These are phyloP conservation scores for Climacium dendroides DNA, from an alignment of 225 moss, liverwort and hornwort genomes.

Conservation along the genomic window DNA sequence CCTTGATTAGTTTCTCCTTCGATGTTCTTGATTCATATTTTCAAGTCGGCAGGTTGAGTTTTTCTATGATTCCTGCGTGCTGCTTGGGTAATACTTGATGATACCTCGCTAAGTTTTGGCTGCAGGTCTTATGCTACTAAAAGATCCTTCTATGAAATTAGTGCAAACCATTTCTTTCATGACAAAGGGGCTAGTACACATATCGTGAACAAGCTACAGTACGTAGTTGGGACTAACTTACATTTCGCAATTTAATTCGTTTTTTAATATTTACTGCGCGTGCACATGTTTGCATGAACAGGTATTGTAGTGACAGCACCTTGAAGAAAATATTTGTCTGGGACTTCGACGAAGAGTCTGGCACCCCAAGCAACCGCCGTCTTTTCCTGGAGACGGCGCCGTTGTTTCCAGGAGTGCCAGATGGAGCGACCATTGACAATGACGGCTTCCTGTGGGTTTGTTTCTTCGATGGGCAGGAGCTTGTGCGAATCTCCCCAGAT, in stretches of 20 bases:
- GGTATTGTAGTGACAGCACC: slow-evolving; percentile 74
- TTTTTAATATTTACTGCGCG: too few species aligned
- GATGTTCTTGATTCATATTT: neutral
- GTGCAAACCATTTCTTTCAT: neutral
- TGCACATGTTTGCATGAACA: neutral
- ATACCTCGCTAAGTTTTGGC: neutral
- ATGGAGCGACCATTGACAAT: slow-evolving; percentile 72
- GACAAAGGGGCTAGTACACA: neutral
- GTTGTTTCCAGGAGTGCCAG: slow-evolving; percentile 54
- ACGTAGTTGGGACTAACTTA: neutral
- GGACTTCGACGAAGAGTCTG: slow-evolving; percentile 75
- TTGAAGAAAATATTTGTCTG: slow-evolving; percentile 75
- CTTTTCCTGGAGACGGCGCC: slow-evolving; percentile 56
- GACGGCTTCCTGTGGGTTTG: slow-evolving; percentile 83
- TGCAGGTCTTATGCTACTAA: too few species aligned
- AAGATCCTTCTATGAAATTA: neutral
- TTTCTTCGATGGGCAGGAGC: slow-evolving; percentile 67
- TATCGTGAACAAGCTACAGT: neutral
- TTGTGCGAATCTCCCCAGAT: slow-evolving; percentile 49
- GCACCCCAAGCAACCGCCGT: slow-evolving; percentile 54
- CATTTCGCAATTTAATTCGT: neutral
- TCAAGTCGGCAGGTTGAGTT: neutral
- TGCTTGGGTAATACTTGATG: neutral
- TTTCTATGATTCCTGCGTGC: neutral
- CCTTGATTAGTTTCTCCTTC: neutral